Base-by-base conservation (phyloP, 345 rosid genomes). In the Hibiscus trionum region DNA sequence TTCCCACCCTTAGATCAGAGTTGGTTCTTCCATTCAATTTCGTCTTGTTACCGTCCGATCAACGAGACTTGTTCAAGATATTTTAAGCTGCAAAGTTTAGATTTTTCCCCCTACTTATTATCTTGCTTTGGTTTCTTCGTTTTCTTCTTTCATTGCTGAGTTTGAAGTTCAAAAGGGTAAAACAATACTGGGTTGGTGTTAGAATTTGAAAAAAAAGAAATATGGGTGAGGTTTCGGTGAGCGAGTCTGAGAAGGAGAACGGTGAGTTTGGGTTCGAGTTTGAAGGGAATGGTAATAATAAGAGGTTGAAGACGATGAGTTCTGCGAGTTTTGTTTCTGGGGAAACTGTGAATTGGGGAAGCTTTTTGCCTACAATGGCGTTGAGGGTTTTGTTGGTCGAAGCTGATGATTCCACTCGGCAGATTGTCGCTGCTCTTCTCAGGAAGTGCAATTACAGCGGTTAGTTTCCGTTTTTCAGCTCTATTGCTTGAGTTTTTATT, bases 351-450 rank as follows among this genome's bases (percentile, higher is more conserved):
- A 85, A 78, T 78, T 85, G 96, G 97, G 96, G 84, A 80, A 85
- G 75, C 72, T 85, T 92, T 75, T 81, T 95, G 53, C 94, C 93
- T 0, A 85, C 72, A 73, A 88, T 90, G 77, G 84, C 78, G 1
- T 81, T 92, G 14, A 85, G 91, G 64, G 96, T 95, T 21, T 78
- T 95, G 83, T 84, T 95, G 2, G 94, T 92, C 4, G 99, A 95
- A 82, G 90, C 96, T 27, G 99, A 95, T 72, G 99, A 92, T 80
- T 95, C 96, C 0, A 95, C 99, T 10, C 81, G 99, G 65, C 97
- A 95, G 82, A 90, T 95, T 57, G 78, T 95, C 15, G 58, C 94
- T 52, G 97, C 96, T 66, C 91, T 95, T 55, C 92, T 95, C 33
- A 81, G 91, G 83, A 95, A 90, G 84, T 92, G 97, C 75, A 82